Conservation (phyloP, 2,329 filamentous ascomycete species). For the Aulographum hederae region DNA sequence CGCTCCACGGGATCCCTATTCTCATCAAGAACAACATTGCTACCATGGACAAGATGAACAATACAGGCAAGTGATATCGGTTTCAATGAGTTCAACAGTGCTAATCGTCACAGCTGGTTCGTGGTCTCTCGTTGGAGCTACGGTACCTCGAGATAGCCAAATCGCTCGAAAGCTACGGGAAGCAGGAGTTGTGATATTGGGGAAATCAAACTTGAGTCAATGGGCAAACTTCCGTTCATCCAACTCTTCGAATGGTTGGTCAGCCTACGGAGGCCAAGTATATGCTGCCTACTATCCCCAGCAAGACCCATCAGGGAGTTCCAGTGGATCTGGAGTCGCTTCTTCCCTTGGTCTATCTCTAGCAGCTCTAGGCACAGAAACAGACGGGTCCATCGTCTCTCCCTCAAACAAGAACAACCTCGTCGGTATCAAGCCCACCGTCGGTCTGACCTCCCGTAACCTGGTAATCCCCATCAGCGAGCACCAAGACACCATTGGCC, state of each 20-base stretch:
- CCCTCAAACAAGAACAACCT: constrained; percentile 39
- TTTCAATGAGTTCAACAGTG: neutral
- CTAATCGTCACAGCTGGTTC: constrained; percentile 32
- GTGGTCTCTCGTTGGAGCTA: constrained; percentile 40
- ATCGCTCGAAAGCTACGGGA: constrained; percentile 40
- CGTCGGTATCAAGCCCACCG: constrained; percentile 44
- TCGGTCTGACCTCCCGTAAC: constrained; percentile 42
- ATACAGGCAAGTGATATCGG: constrained; percentile 2
- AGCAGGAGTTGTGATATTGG: constrained; percentile 45
- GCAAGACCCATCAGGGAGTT: constrained; percentile 44
- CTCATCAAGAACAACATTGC: constrained; percentile 10
- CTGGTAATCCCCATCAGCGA: constrained; percentile 47
- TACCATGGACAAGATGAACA: constrained; percentile 8
- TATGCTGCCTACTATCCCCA: constrained; percentile 41
- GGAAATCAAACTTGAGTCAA: constrained; percentile 46
- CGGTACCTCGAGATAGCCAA: constrained; percentile 36
- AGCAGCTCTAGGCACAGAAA: constrained; percentile 44
- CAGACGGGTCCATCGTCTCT: constrained; percentile 42
- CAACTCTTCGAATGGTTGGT: constrained; percentile 46
- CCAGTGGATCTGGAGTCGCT: constrained; percentile 39
- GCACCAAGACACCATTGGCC: constrained; percentile 37
- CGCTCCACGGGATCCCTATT: constrained; percentile 11
- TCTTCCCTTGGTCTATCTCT: constrained; percentile 40
- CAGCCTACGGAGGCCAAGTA: constrained; percentile 42
- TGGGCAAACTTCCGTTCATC: constrained; percentile 44